A percentile compares a stretch with the other conserved stretches of the same genome.
Evolutionary conservation across 768 basidiomycete species (phyloP).

Genomic region (Pisolithus orientalis): DNA sequence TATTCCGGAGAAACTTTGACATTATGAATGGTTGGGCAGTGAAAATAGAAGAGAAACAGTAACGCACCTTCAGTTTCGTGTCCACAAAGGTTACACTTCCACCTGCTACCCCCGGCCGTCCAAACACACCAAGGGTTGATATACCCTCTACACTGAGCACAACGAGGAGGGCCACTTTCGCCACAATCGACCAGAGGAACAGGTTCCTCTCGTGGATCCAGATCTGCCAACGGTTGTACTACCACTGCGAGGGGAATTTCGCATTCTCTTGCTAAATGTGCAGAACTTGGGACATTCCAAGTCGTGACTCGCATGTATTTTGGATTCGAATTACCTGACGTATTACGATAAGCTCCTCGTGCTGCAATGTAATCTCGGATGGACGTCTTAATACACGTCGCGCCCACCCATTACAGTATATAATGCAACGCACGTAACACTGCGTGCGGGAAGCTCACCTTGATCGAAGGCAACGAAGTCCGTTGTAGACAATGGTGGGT

Average conservation of each 20-base stretch:
- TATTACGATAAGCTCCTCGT: neutral
- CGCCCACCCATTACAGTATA: neutral
- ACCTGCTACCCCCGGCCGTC: slow-evolving; percentile 73
- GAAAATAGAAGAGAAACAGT: neutral
- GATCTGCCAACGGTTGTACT: slow-evolving; percentile 86
- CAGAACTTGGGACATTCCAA: slow-evolving; percentile 79
- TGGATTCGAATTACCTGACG: slow-evolving; percentile 80
- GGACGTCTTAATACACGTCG: neutral
- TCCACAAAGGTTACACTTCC: slow-evolving; percentile 90
- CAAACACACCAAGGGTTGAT: slow-evolving; percentile 93
- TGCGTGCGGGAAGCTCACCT: slow-evolving; percentile 35
- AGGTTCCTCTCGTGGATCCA: slow-evolving; percentile 71
- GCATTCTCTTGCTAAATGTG: slow-evolving; percentile 73
- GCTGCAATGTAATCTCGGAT: neutral
- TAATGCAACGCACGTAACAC: neutral
- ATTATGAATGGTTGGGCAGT: slow-evolving; percentile 3
- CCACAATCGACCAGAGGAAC: slow-evolving; percentile 74
- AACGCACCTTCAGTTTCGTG: slow-evolving; percentile 77
- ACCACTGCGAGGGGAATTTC: slow-evolving; percentile 79
- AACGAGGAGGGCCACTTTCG: slow-evolving; percentile 72
- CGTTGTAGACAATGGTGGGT: slow-evolving; percentile 79
- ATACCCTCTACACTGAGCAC: slow-evolving; percentile 80
- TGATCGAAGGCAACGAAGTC: slow-evolving; percentile 91
- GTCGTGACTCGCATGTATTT: slow-evolving; percentile 86
- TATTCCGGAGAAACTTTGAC: slow-evolving; percentile 68